Base-by-base conservation (phyloP, 1,139 yeast genomes). In the Geotrichum carabidarum region DNA sequence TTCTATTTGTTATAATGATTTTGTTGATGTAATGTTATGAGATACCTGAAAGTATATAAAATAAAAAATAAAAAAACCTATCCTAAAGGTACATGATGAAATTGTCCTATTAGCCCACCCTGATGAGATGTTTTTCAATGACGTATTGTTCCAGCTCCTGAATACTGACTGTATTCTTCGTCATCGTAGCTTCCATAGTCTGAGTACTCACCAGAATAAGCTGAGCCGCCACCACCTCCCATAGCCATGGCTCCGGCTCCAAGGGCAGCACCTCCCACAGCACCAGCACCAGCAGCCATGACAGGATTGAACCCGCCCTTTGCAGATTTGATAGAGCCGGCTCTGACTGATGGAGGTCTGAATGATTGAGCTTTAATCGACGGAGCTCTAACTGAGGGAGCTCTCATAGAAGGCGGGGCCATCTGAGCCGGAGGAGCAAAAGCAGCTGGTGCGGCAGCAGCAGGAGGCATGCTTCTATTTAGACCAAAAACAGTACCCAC, bases 401-500 rank as follows among this genome's bases (percentile, higher is more conserved):
- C 56, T 52, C 38, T 57, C 56, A 18, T 56, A 57, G 61, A 63
- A 56, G 57, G 58, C 38, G 65, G 55, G 32, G 65, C 58, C 31
- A 64, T 46, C 31, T 63, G 58, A 48, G 60, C 46, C 31, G 51
- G 48, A 44, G 53, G 27, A 22, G 56, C 46, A 12, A 60, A 31
- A 9, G 57, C 51, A 44, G 54, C 41, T 22, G 65, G 60, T 51
- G 64, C 60, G 41, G 68, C 59, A 53, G 58, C 55, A 6, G 66
- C 59, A 44, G 64, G 59, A 30, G 58, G 59, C 44, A 50, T 57
- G 27, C 27, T 22, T 22, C 27, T 3, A 22, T 22, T 22, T 22
- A 5, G 3, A 35, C 69, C 63, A 40, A 71, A 59, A 42, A 71
- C 59, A 53, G 67, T 60, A 55, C 68, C 59, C 50, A 66, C 51